Percentiles rank a stretch among this genome's conserved stretches.
Conservation (phyloP, 176 grass and related monocot species). For the Oryza coarctata region DNA sequence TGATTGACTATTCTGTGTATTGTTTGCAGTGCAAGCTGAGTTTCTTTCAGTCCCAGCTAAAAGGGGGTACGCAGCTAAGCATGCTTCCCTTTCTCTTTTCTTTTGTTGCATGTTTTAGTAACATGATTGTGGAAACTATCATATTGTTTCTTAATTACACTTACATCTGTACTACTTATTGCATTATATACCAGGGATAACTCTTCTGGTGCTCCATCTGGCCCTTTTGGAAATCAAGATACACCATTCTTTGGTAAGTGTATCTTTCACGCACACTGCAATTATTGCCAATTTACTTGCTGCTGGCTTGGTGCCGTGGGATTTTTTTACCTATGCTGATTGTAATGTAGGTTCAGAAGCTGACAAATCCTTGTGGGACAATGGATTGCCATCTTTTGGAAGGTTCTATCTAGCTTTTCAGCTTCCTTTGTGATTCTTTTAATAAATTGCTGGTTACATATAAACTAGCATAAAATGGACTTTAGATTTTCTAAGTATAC, state of each 20-base stretch:
- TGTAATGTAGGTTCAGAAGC: slow-evolving; percentile 59
- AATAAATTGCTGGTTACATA: slow-evolving; percentile 17
- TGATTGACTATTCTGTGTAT: slow-evolving; percentile 20
- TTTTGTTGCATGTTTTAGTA: slow-evolving; percentile 5
- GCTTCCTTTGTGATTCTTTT: slow-evolving; percentile 6
- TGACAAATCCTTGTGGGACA: slow-evolving; percentile 65
- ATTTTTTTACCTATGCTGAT: slow-evolving; percentile 30
- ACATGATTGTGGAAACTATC: neutral
- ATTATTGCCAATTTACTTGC: neutral
- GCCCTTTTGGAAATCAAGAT: slow-evolving; percentile 59
- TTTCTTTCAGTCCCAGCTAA: slow-evolving; percentile 64
- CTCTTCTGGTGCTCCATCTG: slow-evolving; percentile 46
- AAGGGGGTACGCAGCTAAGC: slow-evolving; percentile 58
- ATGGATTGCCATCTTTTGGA: slow-evolving; percentile 71
- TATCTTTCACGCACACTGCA: slow-evolving; percentile 7
- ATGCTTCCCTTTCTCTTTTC: slow-evolving; percentile 30
- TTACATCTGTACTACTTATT: slow-evolving; percentile 26
- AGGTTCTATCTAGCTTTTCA: slow-evolving; percentile 51
- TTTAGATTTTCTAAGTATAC: slow-evolving; percentile 14
- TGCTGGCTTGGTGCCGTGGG: neutral
- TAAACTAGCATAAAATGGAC: neutral
- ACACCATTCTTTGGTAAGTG: slow-evolving; percentile 47
- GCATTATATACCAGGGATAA: slow-evolving; percentile 49
- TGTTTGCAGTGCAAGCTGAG: slow-evolving; percentile 76
- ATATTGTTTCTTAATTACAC: slow-evolving; percentile 18